phyloP scores from a whole-genome alignment of 345 rosid genomes.

The Turritis glabra region DNA sequence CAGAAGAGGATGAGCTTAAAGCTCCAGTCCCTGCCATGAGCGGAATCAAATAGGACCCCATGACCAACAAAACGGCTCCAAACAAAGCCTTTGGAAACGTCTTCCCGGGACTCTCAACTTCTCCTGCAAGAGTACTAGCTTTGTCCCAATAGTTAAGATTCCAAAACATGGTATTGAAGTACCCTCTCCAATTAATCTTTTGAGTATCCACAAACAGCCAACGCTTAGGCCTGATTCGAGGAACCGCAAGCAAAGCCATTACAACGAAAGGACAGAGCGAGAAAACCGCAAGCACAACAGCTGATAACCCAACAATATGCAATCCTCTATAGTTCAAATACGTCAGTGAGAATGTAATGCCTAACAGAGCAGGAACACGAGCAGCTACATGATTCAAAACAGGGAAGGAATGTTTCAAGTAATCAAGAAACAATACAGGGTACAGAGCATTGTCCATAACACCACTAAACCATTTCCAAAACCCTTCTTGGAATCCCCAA shows the following conservation, averaged over 20 bases:
- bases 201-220: conserved; percentile 71
- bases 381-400: conserved; percentile 57
- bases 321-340: conserved; percentile 87
- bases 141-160: conserved; percentile 95
- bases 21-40: conserved; percentile 89
- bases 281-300: conserved; percentile 68
- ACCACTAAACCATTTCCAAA: conserved; percentile 98
- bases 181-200: conserved; percentile 83
- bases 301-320: conserved; percentile 80
- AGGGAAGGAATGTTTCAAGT: conserved; percentile 84
- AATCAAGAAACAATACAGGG: conserved; percentile 87
- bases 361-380: conserved; percentile 77
- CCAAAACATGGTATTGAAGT: conserved; percentile 95
- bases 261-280: conserved; percentile 78
- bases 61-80: conserved; percentile 78
- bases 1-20: conserved; percentile 44
- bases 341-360: conserved; percentile 70
- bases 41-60: conserved; percentile 73
- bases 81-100: conserved; percentile 88
- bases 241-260: conserved; percentile 68
- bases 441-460: conserved; percentile 95
- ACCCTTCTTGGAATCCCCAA: conserved; percentile 97
- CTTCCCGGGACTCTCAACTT: conserved; percentile 76
- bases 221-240: conserved; percentile 59
- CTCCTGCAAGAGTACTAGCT: conserved; percentile 94